phyloP scores from a whole-genome alignment of 352 stramenopile species.

The Globisporangium solare region DNA sequence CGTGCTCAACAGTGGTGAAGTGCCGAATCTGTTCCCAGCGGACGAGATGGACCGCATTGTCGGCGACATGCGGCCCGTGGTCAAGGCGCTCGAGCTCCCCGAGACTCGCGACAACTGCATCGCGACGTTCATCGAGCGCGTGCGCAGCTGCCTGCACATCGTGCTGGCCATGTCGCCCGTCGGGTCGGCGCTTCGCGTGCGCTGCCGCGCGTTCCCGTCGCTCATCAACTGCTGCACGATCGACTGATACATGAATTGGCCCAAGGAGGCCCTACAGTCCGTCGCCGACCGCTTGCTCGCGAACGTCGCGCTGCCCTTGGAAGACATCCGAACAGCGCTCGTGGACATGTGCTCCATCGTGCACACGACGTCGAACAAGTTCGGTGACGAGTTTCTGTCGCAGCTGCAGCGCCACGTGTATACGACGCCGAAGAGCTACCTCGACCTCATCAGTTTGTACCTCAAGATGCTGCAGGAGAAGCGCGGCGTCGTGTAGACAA shows the following conservation, averaged over 20 bases:
- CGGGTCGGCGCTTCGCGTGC: slow-evolving; percentile 87
- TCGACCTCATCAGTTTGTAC: slow-evolving; percentile 95
- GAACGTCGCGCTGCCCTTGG: slow-evolving; percentile 68
- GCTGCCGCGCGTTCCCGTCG: slow-evolving; percentile 92
- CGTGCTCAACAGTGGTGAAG: slow-evolving; percentile 94
- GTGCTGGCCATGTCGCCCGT: slow-evolving; percentile 94
- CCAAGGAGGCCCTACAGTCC: slow-evolving; percentile 86
- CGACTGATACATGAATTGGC: slow-evolving; percentile 96
- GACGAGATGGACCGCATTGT: slow-evolving; percentile 94
- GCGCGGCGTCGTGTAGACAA: slow-evolving; percentile 69
- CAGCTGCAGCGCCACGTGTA: slow-evolving; percentile 92
- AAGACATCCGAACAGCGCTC: slow-evolving; percentile 67
- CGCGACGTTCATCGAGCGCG: slow-evolving; percentile 84
- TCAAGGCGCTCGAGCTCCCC: slow-evolving; percentile 83
- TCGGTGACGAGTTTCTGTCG: slow-evolving; percentile 84
- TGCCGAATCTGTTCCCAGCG: slow-evolving; percentile 91
- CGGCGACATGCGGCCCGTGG: slow-evolving; percentile 89
- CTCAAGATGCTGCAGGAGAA: slow-evolving; percentile 90
- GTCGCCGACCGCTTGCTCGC: slow-evolving; percentile 88
- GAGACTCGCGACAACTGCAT: slow-evolving; percentile 92
- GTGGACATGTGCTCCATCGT: slow-evolving; percentile 92
- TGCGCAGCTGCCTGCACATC: slow-evolving; percentile 93
- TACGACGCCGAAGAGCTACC: slow-evolving; percentile 95
- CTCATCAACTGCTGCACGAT: slow-evolving; percentile 97
- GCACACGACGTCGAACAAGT: slow-evolving; percentile 89